These are phyloP conservation scores for Isabelozyma rhagii DNA, from an alignment of 805 yeast species.

Conservation along the genomic window DNA sequence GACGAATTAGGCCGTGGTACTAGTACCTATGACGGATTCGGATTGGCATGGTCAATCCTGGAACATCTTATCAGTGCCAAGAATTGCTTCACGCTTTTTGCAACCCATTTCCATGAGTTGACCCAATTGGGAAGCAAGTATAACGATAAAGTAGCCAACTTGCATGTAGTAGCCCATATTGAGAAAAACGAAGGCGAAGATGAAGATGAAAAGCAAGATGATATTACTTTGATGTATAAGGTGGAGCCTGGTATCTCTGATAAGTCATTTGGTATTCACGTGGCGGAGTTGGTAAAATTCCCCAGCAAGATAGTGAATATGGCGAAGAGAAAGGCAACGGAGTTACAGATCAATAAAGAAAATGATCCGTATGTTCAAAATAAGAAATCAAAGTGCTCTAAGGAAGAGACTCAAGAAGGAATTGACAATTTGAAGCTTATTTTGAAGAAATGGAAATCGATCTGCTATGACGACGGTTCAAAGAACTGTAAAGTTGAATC, in stretches of 20 bases:
- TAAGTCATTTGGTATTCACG: slow-evolving; percentile 96
- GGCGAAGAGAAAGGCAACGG: slow-evolving; percentile 94
- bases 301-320: slow-evolving; percentile 85
- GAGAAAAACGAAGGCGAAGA: slow-evolving; percentile 40
- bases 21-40: slow-evolving; percentile 89
- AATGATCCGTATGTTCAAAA: slow-evolving; percentile 37
- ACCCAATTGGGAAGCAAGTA: slow-evolving; percentile 70
- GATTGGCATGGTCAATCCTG: slow-evolving; percentile 94
- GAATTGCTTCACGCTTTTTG: slow-evolving; percentile 81
- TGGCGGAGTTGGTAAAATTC: slow-evolving; percentile 92
- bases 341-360: slow-evolving; percentile 60
- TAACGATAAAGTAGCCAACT: slow-evolving; percentile 61
- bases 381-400: slow-evolving; percentile 50
- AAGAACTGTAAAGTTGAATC: slow-evolving; percentile 21
- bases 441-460: slow-evolving; percentile 52
- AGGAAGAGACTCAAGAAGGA: slow-evolving; percentile 54
- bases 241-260: slow-evolving; percentile 97
- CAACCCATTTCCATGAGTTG: slow-evolving; percentile 96
- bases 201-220: slow-evolving; percentile 43
- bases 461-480: slow-evolving; percentile 30
- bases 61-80: slow-evolving; percentile 73
- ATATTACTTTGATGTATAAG: slow-evolving; percentile 83
- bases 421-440: slow-evolving; percentile 46
- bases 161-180: slow-evolving; percentile 92
- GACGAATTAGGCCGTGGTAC: slow-evolving; percentile 98